These are phyloP conservation scores for Arthrobotrys conoides DNA, from an alignment of 2,329 filamentous ascomycete species.

Conservation along the genomic window DNA sequence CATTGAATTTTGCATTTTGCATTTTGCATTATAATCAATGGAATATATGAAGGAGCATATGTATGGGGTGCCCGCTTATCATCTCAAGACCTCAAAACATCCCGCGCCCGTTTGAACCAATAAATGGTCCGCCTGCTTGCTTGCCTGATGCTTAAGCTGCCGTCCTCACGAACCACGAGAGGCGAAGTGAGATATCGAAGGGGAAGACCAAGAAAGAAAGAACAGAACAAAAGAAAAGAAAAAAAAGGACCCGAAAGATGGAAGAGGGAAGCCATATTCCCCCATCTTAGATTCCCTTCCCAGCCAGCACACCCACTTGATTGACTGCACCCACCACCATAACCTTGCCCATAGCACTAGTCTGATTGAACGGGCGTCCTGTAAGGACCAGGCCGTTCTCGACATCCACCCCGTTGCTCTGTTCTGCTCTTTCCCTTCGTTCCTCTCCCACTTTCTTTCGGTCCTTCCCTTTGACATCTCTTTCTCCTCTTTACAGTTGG, in stretches of 20 bases:
- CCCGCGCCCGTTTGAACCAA: slow-evolving; percentile 22
- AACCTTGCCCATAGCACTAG: slow-evolving; percentile 58
- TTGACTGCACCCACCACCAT: slow-evolving; percentile 54
- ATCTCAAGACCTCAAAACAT: slow-evolving; percentile 19
- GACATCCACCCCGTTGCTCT: slow-evolving; percentile 46
- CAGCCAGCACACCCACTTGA: slow-evolving; percentile 60
- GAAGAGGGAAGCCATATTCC: slow-evolving; percentile 29
- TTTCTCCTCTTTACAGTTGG: slow-evolving; percentile 22
- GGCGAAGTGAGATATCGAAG: neutral
- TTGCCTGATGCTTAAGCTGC: slow-evolving; percentile 22
- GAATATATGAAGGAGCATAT: slow-evolving; percentile 2
- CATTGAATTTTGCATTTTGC: neutral
- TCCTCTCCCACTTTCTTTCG: slow-evolving; percentile 28
- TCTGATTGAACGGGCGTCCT: slow-evolving; percentile 48
- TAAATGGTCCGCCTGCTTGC: slow-evolving; percentile 14
- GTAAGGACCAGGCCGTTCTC: slow-evolving; percentile 57
- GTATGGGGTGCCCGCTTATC: slow-evolving; percentile 12
- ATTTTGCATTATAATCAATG: neutral
- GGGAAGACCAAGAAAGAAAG: neutral
- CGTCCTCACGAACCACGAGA: slow-evolving; percentile 8
- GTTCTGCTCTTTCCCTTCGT: slow-evolving; percentile 22
- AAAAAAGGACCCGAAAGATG: slow-evolving; percentile 25
- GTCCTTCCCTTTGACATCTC: slow-evolving; percentile 50
- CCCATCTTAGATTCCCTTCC: slow-evolving; percentile 35
- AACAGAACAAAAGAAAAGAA: slow-evolving; percentile 1